Percentiles rank a stretch among this genome's conserved stretches.
phyloP scores from a whole-genome alignment of 2,329 filamentous ascomycete species.

The Mollisiaceae sp. region DNA sequence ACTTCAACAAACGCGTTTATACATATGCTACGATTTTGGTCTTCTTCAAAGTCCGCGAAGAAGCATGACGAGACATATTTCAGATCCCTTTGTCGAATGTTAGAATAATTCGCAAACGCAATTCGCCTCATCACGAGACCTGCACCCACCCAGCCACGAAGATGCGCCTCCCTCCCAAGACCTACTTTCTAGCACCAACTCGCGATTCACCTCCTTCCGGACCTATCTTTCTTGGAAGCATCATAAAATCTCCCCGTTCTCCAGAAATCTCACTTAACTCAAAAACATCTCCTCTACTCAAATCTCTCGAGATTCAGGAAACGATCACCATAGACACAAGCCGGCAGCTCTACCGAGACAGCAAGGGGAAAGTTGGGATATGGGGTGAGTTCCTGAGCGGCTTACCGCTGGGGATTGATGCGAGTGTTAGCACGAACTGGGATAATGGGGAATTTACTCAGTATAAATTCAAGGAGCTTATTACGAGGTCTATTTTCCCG shows the following conservation, averaged over 20 bases:
- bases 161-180: conserved; percentile 18
- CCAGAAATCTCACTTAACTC: conserved; percentile 21
- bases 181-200: conserved; percentile 26
- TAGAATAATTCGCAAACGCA: neutral
- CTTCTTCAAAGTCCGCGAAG: neutral
- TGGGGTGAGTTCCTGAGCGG: conserved; percentile 22
- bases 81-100: neutral
- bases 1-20: neutral
- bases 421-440: conserved; percentile 15
- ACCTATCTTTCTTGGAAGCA: conserved; percentile 27
- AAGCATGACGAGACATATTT: neutral
- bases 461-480: conserved; percentile 21
- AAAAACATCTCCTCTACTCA: conserved; percentile 17
- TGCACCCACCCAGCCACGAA: neutral
- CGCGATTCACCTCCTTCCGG: conserved; percentile 18
- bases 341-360: conserved; percentile 11
- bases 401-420: conserved; percentile 15
- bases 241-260: conserved; percentile 25
- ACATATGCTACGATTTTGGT: neutral
- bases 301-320: conserved; percentile 13
- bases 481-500: conserved; percentile 20
- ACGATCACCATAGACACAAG: neutral
- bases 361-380: conserved; percentile 18
- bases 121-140: neutral
- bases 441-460: conserved; percentile 9